A percentile compares a stretch with the other conserved stretches of the same genome.
These are phyloP conservation scores for Jacaranda mimosifolia DNA, from an alignment of 257 asterid genomes.

Conservation along the genomic window DNA sequence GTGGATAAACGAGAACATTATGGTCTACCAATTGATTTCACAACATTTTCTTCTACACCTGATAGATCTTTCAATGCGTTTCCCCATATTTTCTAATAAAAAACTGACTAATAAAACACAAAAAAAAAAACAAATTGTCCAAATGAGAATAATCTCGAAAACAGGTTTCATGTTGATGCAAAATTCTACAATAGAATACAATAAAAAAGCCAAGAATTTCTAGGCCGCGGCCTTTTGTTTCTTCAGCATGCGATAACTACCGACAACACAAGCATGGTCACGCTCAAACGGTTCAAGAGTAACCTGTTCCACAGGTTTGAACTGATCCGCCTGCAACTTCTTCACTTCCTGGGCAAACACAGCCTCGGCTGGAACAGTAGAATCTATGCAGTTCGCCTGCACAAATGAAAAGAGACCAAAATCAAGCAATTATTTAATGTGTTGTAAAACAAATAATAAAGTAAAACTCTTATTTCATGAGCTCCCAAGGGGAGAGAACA, in stretches of 20 bases:
- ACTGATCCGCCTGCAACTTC: constrained; percentile 84
- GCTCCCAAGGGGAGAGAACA: not conserved
- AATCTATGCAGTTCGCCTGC: constrained; percentile 94
- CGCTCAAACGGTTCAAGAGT: constrained; percentile 95
- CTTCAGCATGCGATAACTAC: constrained; percentile 80
- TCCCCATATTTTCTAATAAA: not conserved
- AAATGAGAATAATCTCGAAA: not conserved
- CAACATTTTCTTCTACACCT: too few species aligned
- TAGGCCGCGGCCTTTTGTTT: constrained; percentile 64
- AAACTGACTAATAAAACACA: not conserved
- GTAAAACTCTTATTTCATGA: not conserved
- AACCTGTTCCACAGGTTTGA: constrained; percentile 87
- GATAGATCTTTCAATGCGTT: not conserved
- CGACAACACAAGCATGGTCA: constrained; percentile 97
- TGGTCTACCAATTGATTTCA: too few species aligned
- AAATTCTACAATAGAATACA: not conserved
- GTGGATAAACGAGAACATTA: too few species aligned
- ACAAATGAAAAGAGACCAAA: not conserved
- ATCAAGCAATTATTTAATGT: not conserved
- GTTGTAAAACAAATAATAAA: not conserved
- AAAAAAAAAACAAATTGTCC: not conserved
- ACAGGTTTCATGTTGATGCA: not conserved
- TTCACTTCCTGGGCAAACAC: constrained; percentile 93
- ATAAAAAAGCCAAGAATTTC: not conserved
- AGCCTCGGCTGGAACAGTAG: constrained; percentile 87